Conservation (phyloP, 257 asterid species). For the Verbena officinalis region DNA sequence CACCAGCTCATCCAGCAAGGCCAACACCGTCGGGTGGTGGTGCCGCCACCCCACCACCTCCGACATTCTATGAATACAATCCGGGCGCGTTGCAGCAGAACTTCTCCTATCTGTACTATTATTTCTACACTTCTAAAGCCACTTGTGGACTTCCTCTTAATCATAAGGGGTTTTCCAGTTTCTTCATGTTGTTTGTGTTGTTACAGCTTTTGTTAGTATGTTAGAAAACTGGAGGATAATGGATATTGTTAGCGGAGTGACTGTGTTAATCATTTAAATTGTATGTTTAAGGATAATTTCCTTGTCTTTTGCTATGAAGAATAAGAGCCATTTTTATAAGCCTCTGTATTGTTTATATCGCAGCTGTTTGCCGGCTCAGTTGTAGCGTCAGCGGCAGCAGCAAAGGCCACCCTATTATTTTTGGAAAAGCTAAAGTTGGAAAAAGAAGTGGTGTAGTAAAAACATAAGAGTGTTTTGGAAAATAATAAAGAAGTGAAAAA, state of each 20-base stretch:
- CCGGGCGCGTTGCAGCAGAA: constrained; percentile 37
- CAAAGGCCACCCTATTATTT: no score
- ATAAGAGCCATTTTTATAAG: neutral
- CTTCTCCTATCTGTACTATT: constrained; percentile 33
- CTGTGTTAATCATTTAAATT: neutral
- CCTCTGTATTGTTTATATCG: neutral
- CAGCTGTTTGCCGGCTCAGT: no score
- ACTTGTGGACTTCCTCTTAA: neutral
- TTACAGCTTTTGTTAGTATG: neutral
- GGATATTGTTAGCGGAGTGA: neutral
- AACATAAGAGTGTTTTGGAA: no score
- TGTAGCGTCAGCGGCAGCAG: no score
- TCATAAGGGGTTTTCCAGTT: neutral
- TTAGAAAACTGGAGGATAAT: neutral
- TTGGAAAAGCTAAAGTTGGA: no score
- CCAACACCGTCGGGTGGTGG: neutral
- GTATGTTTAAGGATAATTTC: neutral
- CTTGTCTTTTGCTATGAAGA: neutral
- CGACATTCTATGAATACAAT: neutral
- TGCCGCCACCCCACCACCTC: constrained; percentile 25
- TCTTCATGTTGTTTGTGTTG: constrained; percentile 2
- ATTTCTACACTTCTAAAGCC: constrained; percentile 35
- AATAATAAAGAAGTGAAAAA: no score
- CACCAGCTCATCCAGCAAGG: constrained; percentile 3
- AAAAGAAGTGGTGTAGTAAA: no score